phyloP scores from a whole-genome alignment of 306 rosid species.

The Prunus campanulata region DNA sequence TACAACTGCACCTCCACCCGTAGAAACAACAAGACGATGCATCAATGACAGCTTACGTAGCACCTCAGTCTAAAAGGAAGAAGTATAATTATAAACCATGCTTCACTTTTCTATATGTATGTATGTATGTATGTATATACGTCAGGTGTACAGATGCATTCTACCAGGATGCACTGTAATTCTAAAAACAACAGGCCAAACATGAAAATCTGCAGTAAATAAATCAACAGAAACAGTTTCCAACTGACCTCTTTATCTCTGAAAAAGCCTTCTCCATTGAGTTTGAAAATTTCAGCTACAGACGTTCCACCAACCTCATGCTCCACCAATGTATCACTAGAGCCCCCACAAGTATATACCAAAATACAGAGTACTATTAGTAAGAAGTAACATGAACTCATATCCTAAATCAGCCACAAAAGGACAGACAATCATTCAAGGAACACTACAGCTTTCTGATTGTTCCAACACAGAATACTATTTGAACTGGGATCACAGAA shows the following conservation, averaged over 20 bases:
- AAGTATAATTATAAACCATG: conserved; percentile 14
- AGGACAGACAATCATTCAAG: conserved; percentile 7
- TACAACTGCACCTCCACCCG: conserved; percentile 93
- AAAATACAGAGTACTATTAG: conserved; percentile 20
- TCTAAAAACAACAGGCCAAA: neutral
- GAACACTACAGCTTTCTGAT: conserved; percentile 1
- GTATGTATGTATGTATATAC: neutral
- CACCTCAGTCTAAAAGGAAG: conserved; percentile 62
- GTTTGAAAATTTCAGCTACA: conserved; percentile 85
- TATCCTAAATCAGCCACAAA: conserved; percentile 10
- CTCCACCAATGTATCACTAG: conserved; percentile 85
- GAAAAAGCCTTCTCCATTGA: conserved; percentile 74
- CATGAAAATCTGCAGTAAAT: conserved; percentile 12
- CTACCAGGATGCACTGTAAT: neutral
- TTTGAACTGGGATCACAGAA: conserved; percentile 4
- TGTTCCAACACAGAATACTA: conserved; percentile 21
- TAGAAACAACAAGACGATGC: conserved; percentile 69
- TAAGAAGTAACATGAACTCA: conserved; percentile 17
- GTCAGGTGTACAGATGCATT: neutral
- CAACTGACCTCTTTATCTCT: conserved; percentile 86
- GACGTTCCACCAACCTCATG: conserved; percentile 59
- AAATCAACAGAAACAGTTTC: conserved; percentile 10
- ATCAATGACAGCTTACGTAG: conserved; percentile 61
- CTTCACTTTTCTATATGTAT: neutral
- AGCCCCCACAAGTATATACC: conserved; percentile 26